Percentiles rank a stretch among this genome's conserved stretches.
Conservation (phyloP, 2,329 filamentous ascomycete species). For the Juglanconis oblonga region DNA sequence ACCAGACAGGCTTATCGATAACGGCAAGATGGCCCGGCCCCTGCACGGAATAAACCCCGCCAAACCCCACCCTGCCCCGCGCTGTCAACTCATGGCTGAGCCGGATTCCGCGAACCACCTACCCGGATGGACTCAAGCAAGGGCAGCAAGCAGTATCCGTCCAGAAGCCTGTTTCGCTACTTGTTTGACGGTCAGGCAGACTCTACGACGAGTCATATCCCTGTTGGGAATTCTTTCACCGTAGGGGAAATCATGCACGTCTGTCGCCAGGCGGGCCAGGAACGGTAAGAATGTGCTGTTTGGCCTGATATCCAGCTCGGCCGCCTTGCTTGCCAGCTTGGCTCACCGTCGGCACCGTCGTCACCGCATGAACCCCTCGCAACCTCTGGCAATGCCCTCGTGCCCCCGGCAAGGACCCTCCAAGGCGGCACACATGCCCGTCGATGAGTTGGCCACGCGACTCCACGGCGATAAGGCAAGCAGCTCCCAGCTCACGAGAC, state of each 20-base stretch:
- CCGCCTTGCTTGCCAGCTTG: no score
- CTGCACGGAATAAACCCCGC: background rate
- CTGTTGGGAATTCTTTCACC: background rate
- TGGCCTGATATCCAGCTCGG: no score
- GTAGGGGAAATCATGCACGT: background rate
- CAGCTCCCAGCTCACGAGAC: background rate
- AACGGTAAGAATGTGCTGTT: no score
- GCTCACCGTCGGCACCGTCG: no score
- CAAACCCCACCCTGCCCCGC: background rate
- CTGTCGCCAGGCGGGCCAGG: background rate
- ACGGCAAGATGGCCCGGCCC: background rate
- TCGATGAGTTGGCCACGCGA: conserved; percentile 2
- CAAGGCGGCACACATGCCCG: background rate
- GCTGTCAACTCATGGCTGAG: background rate
- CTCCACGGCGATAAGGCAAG: conserved; percentile 1
- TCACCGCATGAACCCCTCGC: background rate
- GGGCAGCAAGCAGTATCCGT: background rate
- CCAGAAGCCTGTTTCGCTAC: background rate
- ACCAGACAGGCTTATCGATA: background rate
- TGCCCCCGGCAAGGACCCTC: background rate
- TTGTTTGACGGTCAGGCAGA: no score
- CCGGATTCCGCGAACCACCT: background rate
- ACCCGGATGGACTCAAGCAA: background rate
- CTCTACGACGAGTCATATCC: background rate
- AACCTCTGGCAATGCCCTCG: background rate